Conservation (phyloP, 192 early-diverging fungal species). For the Obelidium mucronatum region DNA sequence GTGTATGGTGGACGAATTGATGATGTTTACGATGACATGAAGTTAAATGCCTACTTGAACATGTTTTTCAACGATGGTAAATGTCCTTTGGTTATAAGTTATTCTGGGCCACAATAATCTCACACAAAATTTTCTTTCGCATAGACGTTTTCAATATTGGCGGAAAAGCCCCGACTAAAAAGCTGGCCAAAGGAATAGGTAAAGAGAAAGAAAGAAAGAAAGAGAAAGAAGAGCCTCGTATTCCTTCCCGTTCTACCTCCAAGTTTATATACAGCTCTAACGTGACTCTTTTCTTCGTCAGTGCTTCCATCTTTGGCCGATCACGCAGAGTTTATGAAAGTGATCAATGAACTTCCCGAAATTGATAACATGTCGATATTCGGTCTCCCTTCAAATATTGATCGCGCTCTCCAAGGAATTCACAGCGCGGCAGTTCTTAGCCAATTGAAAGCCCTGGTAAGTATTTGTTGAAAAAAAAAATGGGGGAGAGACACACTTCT, state of each 20-base stretch:
- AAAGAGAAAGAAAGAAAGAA: neutral
- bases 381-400: conserved; percentile 61
- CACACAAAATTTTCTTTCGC: neutral
- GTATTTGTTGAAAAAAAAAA: too few species aligned
- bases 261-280: neutral
- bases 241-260: neutral
- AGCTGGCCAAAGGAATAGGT: conserved; percentile 54
- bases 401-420: conserved; percentile 49
- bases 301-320: conserved; percentile 50
- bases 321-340: conserved; percentile 40
- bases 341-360: conserved; percentile 59
- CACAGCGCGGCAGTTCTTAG: conserved; percentile 44
- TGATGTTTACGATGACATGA: conserved; percentile 55
- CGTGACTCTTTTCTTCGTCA: too few species aligned
- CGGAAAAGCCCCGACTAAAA: conserved; percentile 47
- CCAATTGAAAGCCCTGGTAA: conserved; percentile 54
- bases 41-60: conserved; percentile 55
- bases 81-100: neutral
- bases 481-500: too few species aligned
- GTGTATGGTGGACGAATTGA: conserved; percentile 71
- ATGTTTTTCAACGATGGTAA: conserved; percentile 64
- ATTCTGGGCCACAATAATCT: neutral
- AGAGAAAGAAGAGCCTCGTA: neutral
- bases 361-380: conserved; percentile 52
- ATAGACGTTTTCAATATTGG: conserved; percentile 51